Conservation (phyloP, 2,329 filamentous ascomycete genomes). For the Aaosphaeria arxii region DNA sequence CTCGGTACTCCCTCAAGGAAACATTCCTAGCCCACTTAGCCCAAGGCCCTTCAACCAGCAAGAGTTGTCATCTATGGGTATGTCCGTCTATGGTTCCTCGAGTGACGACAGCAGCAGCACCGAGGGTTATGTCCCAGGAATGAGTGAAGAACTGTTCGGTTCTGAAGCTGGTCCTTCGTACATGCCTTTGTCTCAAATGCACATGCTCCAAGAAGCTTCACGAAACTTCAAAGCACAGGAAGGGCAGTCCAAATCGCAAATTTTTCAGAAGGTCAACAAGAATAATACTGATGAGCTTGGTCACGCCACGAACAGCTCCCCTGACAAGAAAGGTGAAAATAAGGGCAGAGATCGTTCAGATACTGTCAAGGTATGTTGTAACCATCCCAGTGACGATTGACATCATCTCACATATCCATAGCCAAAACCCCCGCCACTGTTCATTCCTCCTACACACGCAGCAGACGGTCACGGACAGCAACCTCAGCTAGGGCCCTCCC, state of each 20-base stretch:
- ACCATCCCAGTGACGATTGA: not conserved
- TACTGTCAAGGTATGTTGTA: not conserved
- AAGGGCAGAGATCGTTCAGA: not conserved
- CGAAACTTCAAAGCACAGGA: too few species aligned
- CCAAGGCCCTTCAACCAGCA: not conserved
- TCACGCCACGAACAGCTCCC: not conserved
- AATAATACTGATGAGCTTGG: too few species aligned
- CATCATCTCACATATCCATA: not conserved
- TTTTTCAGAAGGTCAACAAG: too few species aligned
- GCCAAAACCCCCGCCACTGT: not conserved
- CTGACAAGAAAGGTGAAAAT: not conserved
- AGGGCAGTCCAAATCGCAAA: not conserved
- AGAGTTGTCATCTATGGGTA: not conserved
- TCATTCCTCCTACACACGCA: not conserved
- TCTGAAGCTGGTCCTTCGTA: not conserved
- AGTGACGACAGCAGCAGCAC: not conserved
- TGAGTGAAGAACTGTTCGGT: not conserved
- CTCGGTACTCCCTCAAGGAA: not conserved
- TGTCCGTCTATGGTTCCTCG: not conserved
- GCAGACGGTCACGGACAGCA: not conserved
- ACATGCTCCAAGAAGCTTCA: too few species aligned
- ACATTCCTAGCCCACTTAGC: not conserved
- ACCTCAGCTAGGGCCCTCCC: not conserved
- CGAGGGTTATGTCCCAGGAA: not conserved
- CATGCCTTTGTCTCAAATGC: not conserved